A percentile compares a stretch with the other conserved stretches of the same genome.
phyloP scores from a whole-genome alignment of 345 rosid species.

The Eutrema yunnanense region DNA sequence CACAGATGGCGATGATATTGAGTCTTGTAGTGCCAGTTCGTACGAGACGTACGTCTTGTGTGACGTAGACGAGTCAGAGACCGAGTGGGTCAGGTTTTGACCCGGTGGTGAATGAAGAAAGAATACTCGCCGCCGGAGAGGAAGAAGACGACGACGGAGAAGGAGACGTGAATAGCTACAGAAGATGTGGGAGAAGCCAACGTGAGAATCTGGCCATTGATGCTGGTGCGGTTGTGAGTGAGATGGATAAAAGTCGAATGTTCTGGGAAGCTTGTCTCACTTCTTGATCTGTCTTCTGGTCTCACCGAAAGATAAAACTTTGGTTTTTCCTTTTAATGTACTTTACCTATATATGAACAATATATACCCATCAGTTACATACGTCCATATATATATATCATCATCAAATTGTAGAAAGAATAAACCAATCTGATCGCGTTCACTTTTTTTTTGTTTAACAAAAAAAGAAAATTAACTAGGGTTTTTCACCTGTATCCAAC shows the following conservation, averaged over 20 bases:
- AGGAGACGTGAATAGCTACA: slow-evolving; percentile 29
- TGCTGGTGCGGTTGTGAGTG: slow-evolving; percentile 37
- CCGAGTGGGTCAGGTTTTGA: neutral
- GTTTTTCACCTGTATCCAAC: neutral
- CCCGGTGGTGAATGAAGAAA: slow-evolving; percentile 5
- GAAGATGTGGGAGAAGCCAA: slow-evolving; percentile 24
- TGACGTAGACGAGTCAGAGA: slow-evolving; percentile 9
- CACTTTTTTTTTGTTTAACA: too few species aligned
- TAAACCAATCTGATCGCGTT: neutral
- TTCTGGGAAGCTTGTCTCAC: slow-evolving; percentile 96
- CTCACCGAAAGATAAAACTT: neutral
- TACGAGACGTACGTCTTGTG: slow-evolving; percentile 19
- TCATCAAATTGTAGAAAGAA: neutral
- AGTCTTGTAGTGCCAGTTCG: slow-evolving; percentile 46
- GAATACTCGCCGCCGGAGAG: slow-evolving; percentile 4
- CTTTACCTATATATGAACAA: too few species aligned
- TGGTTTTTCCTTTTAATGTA: neutral
- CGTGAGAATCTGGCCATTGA: neutral
- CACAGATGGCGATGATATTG: slow-evolving; percentile 35
- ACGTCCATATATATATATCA: neutral
- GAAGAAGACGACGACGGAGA: slow-evolving; percentile 22
- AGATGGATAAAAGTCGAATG: slow-evolving; percentile 59
- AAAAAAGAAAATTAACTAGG: too few species aligned
- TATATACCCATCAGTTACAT: neutral
- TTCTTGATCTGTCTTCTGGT: slow-evolving; percentile 30